phyloP scores from a whole-genome alignment of 176 grass and related monocot genomes.

The Bothriochloa decipiens region DNA sequence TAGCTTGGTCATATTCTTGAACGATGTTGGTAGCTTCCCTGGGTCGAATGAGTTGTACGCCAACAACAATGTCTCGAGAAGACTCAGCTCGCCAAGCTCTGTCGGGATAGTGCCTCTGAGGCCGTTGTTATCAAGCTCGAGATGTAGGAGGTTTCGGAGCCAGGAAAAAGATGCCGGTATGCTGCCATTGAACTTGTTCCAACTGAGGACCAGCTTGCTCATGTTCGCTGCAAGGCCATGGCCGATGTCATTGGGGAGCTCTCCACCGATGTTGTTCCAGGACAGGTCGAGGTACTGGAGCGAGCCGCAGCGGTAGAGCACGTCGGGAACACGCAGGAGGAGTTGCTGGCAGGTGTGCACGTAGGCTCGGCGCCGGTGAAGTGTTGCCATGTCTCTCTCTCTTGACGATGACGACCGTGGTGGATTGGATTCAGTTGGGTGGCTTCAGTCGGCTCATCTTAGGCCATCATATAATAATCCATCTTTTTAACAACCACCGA shows the following conservation, averaged over 20 bases:
- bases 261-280: slow-evolving; percentile 39
- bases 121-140: not conserved
- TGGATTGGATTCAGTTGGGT: too few relatives aligned
- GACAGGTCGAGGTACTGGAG: slow-evolving; percentile 50
- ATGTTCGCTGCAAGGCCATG: not conserved
- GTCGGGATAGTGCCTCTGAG: not conserved
- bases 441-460: too few relatives aligned
- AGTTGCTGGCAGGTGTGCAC: too few relatives aligned
- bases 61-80: not conserved
- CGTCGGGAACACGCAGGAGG: slow-evolving; percentile 17
- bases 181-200: not conserved
- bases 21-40: slow-evolving; percentile 38
- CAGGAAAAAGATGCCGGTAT: not conserved
- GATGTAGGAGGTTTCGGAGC: not conserved
- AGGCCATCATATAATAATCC: too few relatives aligned
- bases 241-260: slow-evolving; percentile 53
- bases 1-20: slow-evolving; percentile 53
- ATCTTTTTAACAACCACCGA: too few relatives aligned
- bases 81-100: not conserved
- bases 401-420: too few relatives aligned
- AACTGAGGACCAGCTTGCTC: not conserved
- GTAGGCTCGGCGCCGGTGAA: too few relatives aligned
- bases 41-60: not conserved
- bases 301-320: slow-evolving; percentile 34
- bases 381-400: too few relatives aligned